phyloP scores from a whole-genome alignment of 768 basidiomycete species.

The Lepiota venenata region DNA sequence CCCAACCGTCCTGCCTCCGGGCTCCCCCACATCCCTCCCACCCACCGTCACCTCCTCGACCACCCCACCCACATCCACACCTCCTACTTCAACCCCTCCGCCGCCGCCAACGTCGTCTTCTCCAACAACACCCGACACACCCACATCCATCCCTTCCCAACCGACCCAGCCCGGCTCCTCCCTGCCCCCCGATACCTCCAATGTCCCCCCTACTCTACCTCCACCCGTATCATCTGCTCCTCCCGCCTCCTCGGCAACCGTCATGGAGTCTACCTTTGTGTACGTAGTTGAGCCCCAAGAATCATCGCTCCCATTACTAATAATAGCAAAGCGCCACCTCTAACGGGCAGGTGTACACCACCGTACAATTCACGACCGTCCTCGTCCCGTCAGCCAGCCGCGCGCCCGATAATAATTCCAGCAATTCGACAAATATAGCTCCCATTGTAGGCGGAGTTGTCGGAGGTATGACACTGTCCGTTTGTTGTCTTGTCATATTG shows the following conservation, averaged over 20 bases:
- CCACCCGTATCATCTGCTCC: not conserved
- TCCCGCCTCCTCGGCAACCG: not conserved
- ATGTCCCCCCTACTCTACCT: not conserved
- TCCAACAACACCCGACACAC: too few species aligned
- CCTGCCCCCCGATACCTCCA: too few species aligned
- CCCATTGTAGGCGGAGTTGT: constrained; percentile 51
- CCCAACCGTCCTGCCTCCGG: too few species aligned
- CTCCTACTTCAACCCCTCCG: too few species aligned
- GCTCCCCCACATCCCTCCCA: too few species aligned
- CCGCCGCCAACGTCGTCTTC: too few species aligned
- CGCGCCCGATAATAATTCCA: constrained; percentile 12
- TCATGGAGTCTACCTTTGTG: not conserved
- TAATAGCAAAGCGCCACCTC: constrained; percentile 10
- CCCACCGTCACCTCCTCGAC: too few species aligned
- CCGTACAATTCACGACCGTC: constrained; percentile 21
- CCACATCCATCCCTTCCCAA: too few species aligned
- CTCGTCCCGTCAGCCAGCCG: constrained; percentile 22
- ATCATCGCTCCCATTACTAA: not conserved
- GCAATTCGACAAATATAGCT: constrained; percentile 25
- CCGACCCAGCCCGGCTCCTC: too few species aligned
- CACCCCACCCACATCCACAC: too few species aligned
- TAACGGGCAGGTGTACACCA: constrained; percentile 28
- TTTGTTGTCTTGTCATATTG: not conserved
- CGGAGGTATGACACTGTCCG: constrained; percentile 31
- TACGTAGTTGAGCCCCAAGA: not conserved